Base-by-base conservation (phyloP, 2,329 filamentous ascomycete genomes). In the Nemania sp. region DNA sequence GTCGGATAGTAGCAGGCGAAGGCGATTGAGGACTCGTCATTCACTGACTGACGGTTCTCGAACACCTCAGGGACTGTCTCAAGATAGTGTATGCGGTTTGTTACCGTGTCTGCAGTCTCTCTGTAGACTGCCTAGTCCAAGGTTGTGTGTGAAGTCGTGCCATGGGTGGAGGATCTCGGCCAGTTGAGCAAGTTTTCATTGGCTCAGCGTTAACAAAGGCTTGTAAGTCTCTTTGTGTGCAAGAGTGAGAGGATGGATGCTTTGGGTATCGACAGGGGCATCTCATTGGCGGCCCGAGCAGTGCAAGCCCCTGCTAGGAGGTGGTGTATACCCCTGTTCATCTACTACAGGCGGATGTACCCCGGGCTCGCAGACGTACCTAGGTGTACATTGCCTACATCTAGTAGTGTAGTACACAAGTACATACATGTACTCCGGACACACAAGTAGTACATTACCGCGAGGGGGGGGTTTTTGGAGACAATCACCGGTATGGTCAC, bases 111-210 rank as follows among this genome's bases (percentile, higher is more conserved):
- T 50, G 56, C 56, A 48, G 56, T 52, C 48, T 62, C 56, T 53
- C 47, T 60, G 25, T 29, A 29, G 25, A 29, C 25, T 29, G 7
- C 25, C 25, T 7, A 29, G 25, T 29, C 25, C n/a, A n/a, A n/a
- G n/a, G n/a, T 29, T 29, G 25, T 29, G 3, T 3, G 25, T 29
- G 55, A 35, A 59, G 61, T 57, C 62, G 62, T 66, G 68, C 69
- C 63, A 67, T 63, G 52, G 65, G 69, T 69, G 67, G 69, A 69
- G 68, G 65, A 60, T 60, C 56, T 63, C 62, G 65, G 21, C 51
- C 20, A 66, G 66, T 69, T 77, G 77, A 79, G 77, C 77, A 79
- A 79, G 77, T 79, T 79, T 79, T 77, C 72, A 79, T 79, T 79
- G 77, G 77, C 67, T 67, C 47, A 13, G 53, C 46, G 39, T 50